These are phyloP conservation scores for Cystofilobasidium capitatum DNA, from an alignment of 768 basidiomycete species.

Conservation along the genomic window DNA sequence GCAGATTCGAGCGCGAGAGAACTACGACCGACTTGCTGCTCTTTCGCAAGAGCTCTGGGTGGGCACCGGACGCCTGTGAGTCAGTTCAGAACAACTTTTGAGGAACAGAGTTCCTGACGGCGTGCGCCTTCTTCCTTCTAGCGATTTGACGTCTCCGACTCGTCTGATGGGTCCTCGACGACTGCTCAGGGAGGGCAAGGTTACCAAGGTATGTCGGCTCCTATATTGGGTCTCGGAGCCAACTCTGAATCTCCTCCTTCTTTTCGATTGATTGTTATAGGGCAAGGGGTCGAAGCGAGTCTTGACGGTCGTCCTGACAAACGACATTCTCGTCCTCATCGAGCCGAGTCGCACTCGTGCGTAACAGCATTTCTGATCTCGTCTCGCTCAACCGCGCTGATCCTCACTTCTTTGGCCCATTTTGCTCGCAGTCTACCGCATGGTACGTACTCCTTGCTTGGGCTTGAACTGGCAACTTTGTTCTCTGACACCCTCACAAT, in stretches of 20 bases:
- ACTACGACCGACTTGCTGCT: conserved; percentile 58
- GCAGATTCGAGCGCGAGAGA: conserved; percentile 72
- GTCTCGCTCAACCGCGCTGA: background rate
- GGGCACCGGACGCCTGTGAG: conserved; percentile 40
- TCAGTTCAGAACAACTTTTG: background rate
- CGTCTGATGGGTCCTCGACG: conserved; percentile 69
- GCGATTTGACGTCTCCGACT: conserved; percentile 83
- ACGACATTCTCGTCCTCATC: conserved; percentile 13
- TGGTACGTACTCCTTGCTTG: background rate
- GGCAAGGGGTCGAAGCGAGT: conserved; percentile 11
- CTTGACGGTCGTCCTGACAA: conserved; percentile 18
- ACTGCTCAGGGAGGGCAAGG: conserved; percentile 65
- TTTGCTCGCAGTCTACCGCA: background rate
- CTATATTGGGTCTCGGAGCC: background rate
- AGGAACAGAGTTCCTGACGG: conserved; percentile 1
- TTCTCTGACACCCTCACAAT: background rate
- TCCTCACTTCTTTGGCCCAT: background rate
- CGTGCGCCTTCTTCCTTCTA: background rate
- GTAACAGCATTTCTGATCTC: background rate
- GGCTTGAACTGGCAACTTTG: background rate
- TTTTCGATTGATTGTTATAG: background rate
- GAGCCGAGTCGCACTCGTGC: background rate
- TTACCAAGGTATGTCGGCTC: conserved; percentile 50
- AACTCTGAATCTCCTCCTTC: no score
- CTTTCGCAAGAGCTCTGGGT: conserved; percentile 79